phyloP scores from a whole-genome alignment of 2,329 filamentous ascomycete species.

The Simplicillium sp. region DNA sequence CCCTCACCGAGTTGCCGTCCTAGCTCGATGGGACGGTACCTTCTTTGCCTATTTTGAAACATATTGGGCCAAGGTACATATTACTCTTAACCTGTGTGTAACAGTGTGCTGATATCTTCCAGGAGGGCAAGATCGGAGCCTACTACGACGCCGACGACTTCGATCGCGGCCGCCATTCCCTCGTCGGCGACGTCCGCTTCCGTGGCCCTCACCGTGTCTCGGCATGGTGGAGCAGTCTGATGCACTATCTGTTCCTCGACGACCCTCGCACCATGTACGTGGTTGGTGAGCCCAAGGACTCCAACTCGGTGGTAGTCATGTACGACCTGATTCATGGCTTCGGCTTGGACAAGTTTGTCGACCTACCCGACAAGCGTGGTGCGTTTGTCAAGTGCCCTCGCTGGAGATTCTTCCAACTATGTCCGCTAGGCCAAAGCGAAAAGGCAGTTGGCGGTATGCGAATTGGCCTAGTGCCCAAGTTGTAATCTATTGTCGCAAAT shows the following conservation, averaged over 20 bases:
- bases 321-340: slow-evolving; percentile 71
- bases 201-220: slow-evolving; percentile 51
- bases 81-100: not conserved
- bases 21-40: slow-evolving; percentile 62
- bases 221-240: slow-evolving; percentile 52
- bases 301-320: slow-evolving; percentile 58
- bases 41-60: slow-evolving; percentile 73
- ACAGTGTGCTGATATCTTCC: slow-evolving; percentile 2
- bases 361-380: slow-evolving; percentile 63
- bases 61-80: slow-evolving; percentile 56
- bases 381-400: slow-evolving; percentile 56
- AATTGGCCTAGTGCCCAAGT: slow-evolving; percentile 43
- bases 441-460: slow-evolving; percentile 45
- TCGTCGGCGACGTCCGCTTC: slow-evolving; percentile 50
- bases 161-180: slow-evolving; percentile 48
- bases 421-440: slow-evolving; percentile 46
- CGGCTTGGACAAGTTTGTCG: slow-evolving; percentile 61
- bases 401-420: slow-evolving; percentile 61
- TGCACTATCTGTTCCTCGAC: slow-evolving; percentile 55
- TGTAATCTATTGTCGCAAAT: slow-evolving; percentile 20
- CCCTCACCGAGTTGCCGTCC: slow-evolving; percentile 59
- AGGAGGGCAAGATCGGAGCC: slow-evolving; percentile 47
- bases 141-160: slow-evolving; percentile 47
- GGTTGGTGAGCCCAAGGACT: slow-evolving; percentile 64
- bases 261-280: slow-evolving; percentile 47